These are phyloP conservation scores for Pythium pyrilobum DNA, from an alignment of 352 stramenopile genomes.

Conservation along the genomic window DNA sequence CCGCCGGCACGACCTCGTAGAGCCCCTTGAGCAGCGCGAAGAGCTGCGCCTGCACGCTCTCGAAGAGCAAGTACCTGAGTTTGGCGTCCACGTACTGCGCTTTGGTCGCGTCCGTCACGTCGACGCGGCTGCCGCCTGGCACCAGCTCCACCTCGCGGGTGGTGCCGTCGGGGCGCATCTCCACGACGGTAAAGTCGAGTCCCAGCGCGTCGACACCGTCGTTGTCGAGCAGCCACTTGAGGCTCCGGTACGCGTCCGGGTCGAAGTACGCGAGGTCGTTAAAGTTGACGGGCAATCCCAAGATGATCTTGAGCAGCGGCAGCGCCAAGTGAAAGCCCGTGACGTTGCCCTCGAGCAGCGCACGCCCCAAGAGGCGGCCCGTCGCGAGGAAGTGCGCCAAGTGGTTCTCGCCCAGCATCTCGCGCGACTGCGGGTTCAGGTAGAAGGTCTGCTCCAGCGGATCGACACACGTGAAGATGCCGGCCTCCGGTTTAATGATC, in stretches of 20 bases:
- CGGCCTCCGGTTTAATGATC: conserved; percentile 27
- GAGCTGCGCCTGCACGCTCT: conserved; percentile 66
- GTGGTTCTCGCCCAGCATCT: conserved; percentile 44
- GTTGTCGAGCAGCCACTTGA: conserved; percentile 49
- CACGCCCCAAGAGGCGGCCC: conserved; percentile 49
- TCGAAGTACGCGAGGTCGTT: conserved; percentile 85
- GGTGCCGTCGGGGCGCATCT: not conserved
- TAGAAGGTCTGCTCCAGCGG: conserved; percentile 44
- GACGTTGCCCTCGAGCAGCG: conserved; percentile 85
- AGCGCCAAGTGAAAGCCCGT: conserved; percentile 91
- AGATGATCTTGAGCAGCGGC: conserved; percentile 95
- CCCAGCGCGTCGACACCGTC: conserved; percentile 43
- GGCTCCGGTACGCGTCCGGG: conserved; percentile 38
- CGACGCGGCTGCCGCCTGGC: conserved; percentile 44
- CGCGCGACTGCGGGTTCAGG: conserved; percentile 27
- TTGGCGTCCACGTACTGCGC: conserved; percentile 88
- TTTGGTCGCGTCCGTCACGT: conserved; percentile 93
- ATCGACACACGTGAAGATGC: conserved; percentile 41
- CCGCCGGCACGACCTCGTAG: conserved; percentile 88
- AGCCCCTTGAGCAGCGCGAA: conserved; percentile 84
- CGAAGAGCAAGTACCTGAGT: conserved; percentile 87
- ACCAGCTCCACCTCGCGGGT: conserved; percentile 40
- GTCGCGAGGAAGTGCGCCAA: conserved; percentile 48
- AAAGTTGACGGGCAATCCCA: conserved; percentile 92
- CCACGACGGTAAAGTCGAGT: conserved; percentile 40